These are phyloP conservation scores for Acacia acuminata DNA, from an alignment of 306 rosid genomes.

Conservation along the genomic window DNA sequence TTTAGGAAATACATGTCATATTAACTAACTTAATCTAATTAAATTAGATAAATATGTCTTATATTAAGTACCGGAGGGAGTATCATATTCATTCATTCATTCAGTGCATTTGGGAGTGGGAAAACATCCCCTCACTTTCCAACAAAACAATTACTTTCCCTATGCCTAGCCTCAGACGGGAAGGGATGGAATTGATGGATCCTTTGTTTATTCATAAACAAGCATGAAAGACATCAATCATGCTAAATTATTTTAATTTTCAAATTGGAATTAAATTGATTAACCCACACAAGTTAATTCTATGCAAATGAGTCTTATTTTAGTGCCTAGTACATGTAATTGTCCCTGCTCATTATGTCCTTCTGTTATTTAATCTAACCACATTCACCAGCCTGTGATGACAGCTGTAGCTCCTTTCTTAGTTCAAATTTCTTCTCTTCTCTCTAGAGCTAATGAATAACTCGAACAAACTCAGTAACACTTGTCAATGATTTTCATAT, in stretches of 20 bases:
- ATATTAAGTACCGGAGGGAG: no score
- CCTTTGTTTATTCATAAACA: not conserved
- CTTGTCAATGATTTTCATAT: slow-evolving; percentile 21
- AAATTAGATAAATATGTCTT: no score
- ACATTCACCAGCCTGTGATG: not conserved
- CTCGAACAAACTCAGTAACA: slow-evolving; percentile 13
- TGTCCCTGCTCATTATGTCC: not conserved
- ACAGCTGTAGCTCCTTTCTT: not conserved
- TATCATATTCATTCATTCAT: not conserved
- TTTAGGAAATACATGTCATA: no score
- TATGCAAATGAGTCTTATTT: not conserved
- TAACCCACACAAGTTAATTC: not conserved
- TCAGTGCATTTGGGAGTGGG: not conserved
- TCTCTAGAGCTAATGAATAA: not conserved
- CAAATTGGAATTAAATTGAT: no score
- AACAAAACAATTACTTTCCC: not conserved
- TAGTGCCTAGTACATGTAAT: not conserved
- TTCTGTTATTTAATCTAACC: not conserved
- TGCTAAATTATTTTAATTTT: not conserved
- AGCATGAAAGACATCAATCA: not conserved
- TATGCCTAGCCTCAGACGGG: not conserved
- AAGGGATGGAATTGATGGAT: not conserved
- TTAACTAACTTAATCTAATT: no score
- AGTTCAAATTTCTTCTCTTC: not conserved
- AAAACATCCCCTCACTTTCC: not conserved